Evolutionary conservation across 2,329 filamentous ascomycete species (phyloP), one percentile per base, ranked within the genome.

Genomic region (Claviceps africana): DNA sequence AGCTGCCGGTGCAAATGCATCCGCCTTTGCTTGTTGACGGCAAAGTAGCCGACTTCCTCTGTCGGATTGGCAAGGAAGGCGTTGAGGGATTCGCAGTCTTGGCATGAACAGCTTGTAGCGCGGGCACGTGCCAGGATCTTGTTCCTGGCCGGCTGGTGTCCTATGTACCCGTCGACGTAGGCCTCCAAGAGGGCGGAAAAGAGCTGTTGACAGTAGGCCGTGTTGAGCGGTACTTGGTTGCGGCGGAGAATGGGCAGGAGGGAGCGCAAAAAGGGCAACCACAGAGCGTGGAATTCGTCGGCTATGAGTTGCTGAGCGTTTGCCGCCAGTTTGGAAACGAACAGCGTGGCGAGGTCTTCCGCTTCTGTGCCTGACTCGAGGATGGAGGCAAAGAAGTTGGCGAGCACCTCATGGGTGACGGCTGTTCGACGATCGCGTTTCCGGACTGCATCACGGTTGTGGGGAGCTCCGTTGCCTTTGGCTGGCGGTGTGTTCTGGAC

Each of bases 231-330:
- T 2, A 57, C 48, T 1, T 50, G 21, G 4, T 51, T 42, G 15
- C 50, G 44, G 7, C 53, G 48, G 28, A 64, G 52, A 4, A 54
- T 5, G 7, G 21, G 4, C 0, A 61, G 22, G 4, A 67, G 53
- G 4, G 48, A 45, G 17, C 47, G 57, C 2, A 68, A 53, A 10
- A 67, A 58, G 1, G 63, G 64, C 2, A 68, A 44, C 66, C 66
- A 69, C 1, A 66, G 39, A 1, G 3, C 11, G 2, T 56, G 39
- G 15, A 65, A 59, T 11, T 60, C 60, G 3, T 31, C 1, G 2
- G 7, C 6, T 13, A 43, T 33, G 28, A 67, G 28, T 6, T 17
- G 42, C 3, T 28, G 28, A 17, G 55, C 58, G n/a, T 59, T 53
- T 1, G 15, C 19, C 1, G n/a, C 21, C 9, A 64, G 31, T 19